Base-by-base conservation (phyloP, 192 early-diverging fungal genomes). In the Diversispora eburnea region DNA sequence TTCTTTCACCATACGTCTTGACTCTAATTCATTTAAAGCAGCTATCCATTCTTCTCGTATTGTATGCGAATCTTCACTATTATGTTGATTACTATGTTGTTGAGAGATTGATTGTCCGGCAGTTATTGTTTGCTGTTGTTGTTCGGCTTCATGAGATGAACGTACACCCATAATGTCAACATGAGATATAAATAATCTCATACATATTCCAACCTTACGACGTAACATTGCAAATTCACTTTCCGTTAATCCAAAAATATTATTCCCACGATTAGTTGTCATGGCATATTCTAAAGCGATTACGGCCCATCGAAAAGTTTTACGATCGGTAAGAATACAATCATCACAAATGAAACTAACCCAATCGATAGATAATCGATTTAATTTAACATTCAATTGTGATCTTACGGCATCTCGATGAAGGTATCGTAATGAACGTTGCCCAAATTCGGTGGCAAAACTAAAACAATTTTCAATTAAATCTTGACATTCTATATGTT, bases 251-350 rank as follows among this genome's bases (percentile, higher is more conserved):
- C 88, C 83, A 13, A 88, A 83, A 47, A 96, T 87, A 33, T 87
- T 87, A 64, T 88, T 87, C 55, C 88, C 89, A 62, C 88, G 86
- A 65, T 91, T 89, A 72, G 90, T 88, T 15, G 83, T 84, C 88
- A 93, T 90, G 4, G 90, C 90, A 75, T 93, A 91, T 77, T 94
- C 92, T 3, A 96, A 82, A 4, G 93, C 94, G 56, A 86, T 78
- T 47, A 96, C 90, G 4, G 90, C 89, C 94, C 93, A 93, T 55
- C 91, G 83, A 83, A 91, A 92, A 6, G 92, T 93, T 43, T 88
- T 87, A 20, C 91, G 83, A 67, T 94, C 91, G 33, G 88, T 89
- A 8, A 90, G 91, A 66, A 86, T 81, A 75, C 93, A 93, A 73
- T 95, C 91, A 70, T 91, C 88, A 45, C 87, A 89, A 57, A 94